phyloP scores from a whole-genome alignment of 1,139 yeast species.

The Trichomonascaceae sp. region DNA sequence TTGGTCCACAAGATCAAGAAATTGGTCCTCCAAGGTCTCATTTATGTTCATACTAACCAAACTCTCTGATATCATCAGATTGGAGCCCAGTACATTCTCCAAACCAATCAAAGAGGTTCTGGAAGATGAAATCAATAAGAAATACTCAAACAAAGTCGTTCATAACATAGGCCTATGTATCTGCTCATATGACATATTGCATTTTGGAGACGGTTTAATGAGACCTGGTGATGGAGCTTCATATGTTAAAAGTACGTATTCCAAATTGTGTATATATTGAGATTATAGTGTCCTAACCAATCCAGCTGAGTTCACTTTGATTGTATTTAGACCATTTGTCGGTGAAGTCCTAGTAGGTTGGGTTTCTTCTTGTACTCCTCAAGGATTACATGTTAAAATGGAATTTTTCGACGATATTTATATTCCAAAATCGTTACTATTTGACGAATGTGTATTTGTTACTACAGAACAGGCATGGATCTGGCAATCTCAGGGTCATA shows the following conservation, averaged over 20 bases:
- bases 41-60: conserved; percentile 81
- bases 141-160: conserved; percentile 73
- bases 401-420: conserved; percentile 90
- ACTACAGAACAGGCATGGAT: conserved; percentile 86
- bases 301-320: conserved; percentile 57
- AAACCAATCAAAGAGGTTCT: conserved; percentile 65
- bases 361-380: conserved; percentile 80
- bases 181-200: conserved; percentile 74
- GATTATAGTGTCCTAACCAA: not conserved
- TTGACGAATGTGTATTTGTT: conserved; percentile 64
- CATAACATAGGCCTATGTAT: conserved; percentile 80
- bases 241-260: conserved; percentile 46
- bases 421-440: conserved; percentile 73
- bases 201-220: conserved; percentile 78
- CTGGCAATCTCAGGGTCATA: conserved; percentile 67
- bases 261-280: conserved; percentile 3
- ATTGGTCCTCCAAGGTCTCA: not conserved
- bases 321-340: conserved; percentile 87
- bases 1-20: too few relatives aligned
- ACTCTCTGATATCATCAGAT: conserved; percentile 74
- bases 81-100: conserved; percentile 81
- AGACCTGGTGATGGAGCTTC: conserved; percentile 97
- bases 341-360: conserved; percentile 95
- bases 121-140: conserved; percentile 72
- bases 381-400: conserved; percentile 75